Conservation (phyloP, 768 basidiomycete species). For the Boletus subcaerulescens region DNA sequence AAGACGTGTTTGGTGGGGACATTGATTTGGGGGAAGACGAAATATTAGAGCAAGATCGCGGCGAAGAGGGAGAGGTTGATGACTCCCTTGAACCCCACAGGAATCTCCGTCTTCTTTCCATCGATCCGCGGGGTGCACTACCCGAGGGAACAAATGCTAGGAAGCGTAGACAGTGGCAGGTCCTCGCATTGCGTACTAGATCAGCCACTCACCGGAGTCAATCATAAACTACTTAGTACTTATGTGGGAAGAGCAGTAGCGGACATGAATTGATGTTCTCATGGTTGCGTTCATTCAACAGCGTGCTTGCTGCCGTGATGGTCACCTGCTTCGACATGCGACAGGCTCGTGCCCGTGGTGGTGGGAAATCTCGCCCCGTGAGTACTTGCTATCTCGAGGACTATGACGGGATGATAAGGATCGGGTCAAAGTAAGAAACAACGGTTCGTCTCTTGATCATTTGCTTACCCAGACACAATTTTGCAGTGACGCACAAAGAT, state of each 20-base stretch:
- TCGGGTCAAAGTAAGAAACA: background rate
- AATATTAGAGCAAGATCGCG: slow-evolving; percentile 72
- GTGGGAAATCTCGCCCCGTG: too few relatives aligned
- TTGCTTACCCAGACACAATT: too few relatives aligned
- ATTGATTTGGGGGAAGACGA: slow-evolving; percentile 79
- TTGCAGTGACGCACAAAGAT: too few relatives aligned
- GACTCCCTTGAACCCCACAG: slow-evolving; percentile 60
- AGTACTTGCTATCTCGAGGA: background rate
- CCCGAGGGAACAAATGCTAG: slow-evolving; percentile 35
- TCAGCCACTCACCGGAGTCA: slow-evolving; percentile 22
- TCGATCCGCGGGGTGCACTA: slow-evolving; percentile 40
- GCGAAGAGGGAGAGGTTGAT: slow-evolving; percentile 76
- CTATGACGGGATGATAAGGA: background rate
- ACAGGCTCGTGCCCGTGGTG: too few relatives aligned
- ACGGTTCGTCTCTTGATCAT: too few relatives aligned
- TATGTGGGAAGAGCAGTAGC: background rate
- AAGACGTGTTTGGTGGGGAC: slow-evolving; percentile 62
- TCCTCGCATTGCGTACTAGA: slow-evolving; percentile 40
- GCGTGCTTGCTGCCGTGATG: background rate
- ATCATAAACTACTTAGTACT: background rate
- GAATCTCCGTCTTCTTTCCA: slow-evolving; percentile 51
- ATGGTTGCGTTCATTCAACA: background rate
- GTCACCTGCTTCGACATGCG: background rate
- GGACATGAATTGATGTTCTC: background rate
- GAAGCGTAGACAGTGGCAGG: slow-evolving; percentile 47